Percentiles rank a stretch among this genome's conserved stretches.
These are phyloP conservation scores for Trichoderma sp. DNA, from an alignment of 2,329 filamentous ascomycete species.

Conservation along the genomic window DNA sequence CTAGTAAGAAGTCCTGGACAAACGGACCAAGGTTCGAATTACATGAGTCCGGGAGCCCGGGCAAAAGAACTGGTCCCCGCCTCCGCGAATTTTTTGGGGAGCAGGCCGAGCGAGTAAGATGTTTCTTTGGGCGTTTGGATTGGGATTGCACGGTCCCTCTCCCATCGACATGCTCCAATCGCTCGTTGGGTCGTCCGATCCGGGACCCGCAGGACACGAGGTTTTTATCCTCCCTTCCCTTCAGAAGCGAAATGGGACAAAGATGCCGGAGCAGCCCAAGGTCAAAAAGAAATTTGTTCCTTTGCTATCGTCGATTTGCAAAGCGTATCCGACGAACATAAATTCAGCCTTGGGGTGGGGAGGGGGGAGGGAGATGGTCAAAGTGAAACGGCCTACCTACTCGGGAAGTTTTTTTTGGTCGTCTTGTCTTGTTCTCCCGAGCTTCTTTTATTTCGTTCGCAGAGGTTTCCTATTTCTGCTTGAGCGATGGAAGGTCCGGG, in stretches of 20 bases:
- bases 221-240: background rate
- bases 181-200: background rate
- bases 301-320: background rate
- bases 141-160: conserved; percentile 5
- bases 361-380: background rate
- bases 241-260: background rate
- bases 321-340: background rate
- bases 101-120: background rate
- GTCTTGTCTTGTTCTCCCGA: background rate
- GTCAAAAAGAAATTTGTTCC: background rate
- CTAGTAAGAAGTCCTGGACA: background rate
- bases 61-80: background rate
- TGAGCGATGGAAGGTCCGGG: background rate
- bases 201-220: background rate
- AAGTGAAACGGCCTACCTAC: background rate
- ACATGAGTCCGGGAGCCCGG: background rate
- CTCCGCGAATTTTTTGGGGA: background rate
- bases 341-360: background rate
- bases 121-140: background rate
- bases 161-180: background rate
- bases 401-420: background rate
- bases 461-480: conserved; percentile 7
- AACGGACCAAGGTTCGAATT: background rate
- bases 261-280: background rate
- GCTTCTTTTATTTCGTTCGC: conserved; percentile 1